These are phyloP conservation scores for Vaccinium corymbosum DNA, from an alignment of 148 eudicot species.

Conservation along the genomic window DNA sequence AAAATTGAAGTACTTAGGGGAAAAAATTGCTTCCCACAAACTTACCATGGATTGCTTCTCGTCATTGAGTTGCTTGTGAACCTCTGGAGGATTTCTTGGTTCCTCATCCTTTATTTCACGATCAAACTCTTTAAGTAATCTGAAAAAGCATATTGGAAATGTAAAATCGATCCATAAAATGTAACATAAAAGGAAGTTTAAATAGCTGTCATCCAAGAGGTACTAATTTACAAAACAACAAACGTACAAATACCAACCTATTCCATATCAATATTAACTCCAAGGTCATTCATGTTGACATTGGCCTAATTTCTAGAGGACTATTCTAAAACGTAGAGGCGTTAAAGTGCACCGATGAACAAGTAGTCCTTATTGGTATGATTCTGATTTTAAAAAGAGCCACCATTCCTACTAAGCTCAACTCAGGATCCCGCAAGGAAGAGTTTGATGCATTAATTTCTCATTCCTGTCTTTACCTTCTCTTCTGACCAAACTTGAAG, in stretches of 20 bases:
- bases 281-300: not conserved
- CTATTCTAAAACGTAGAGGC: not conserved
- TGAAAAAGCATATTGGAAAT: not conserved
- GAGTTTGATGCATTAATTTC: not conserved
- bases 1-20: not conserved
- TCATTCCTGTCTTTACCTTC: not conserved
- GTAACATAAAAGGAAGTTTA: not conserved
- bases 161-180: not conserved
- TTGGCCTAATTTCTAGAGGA: not conserved
- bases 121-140: slow-evolving; percentile 83
- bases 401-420: not conserved
- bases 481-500: not conserved
- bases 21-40: not conserved
- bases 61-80: slow-evolving; percentile 85
- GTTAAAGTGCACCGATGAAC: not conserved
- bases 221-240: not conserved
- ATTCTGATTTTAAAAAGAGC: not conserved
- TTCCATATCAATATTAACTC: not conserved
- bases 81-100: slow-evolving; percentile 69
- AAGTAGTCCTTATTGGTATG: not conserved
- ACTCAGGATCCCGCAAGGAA: not conserved
- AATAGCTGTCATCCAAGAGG: not conserved
- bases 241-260: not conserved
- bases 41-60: slow-evolving; percentile 96
- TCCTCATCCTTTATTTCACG: slow-evolving; percentile 95